Conservation (phyloP, 1,284 basidiomycete genomes). For the Papiliotrema terrestris region DNA sequence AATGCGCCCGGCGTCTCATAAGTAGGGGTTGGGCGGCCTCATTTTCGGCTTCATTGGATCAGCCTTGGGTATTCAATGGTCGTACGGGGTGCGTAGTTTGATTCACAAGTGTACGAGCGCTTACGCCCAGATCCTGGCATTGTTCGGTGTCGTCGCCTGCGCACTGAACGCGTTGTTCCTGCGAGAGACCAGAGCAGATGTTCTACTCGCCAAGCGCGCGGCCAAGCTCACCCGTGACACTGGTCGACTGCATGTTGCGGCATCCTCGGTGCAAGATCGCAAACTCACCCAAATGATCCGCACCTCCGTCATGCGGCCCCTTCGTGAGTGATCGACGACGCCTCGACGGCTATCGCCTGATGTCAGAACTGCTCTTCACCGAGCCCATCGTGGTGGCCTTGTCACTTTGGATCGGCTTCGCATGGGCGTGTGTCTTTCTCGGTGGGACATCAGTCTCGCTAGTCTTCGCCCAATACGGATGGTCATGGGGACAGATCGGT, state of each 20-base stretch:
- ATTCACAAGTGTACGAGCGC: background rate
- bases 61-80: constrained; percentile 33
- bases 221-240: constrained; percentile 43
- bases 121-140: constrained; percentile 21
- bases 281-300: constrained; percentile 35
- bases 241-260: constrained; percentile 40
- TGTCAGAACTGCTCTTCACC: constrained; percentile 44
- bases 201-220: constrained; percentile 50
- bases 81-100: constrained; percentile 32
- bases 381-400: constrained; percentile 52
- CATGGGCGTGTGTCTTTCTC: constrained; percentile 45
- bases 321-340: constrained; percentile 27
- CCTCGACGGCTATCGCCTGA: too few species aligned
- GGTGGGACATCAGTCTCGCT: constrained; percentile 30
- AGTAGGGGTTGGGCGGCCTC: constrained; percentile 20
- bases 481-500: constrained; percentile 31
- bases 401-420: constrained; percentile 50
- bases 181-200: constrained; percentile 48
- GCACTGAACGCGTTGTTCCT: constrained; percentile 39
- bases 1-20: background rate
- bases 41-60: constrained; percentile 31
- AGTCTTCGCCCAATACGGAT: constrained; percentile 40
- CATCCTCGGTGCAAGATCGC: constrained; percentile 39
- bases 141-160: constrained; percentile 27
- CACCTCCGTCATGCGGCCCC: constrained; percentile 38